Percentiles rank a stretch among this genome's conserved stretches.
Conservation (phyloP, 2,329 filamentous ascomycete genomes). For the Calonectria pseudoreteaudii region DNA sequence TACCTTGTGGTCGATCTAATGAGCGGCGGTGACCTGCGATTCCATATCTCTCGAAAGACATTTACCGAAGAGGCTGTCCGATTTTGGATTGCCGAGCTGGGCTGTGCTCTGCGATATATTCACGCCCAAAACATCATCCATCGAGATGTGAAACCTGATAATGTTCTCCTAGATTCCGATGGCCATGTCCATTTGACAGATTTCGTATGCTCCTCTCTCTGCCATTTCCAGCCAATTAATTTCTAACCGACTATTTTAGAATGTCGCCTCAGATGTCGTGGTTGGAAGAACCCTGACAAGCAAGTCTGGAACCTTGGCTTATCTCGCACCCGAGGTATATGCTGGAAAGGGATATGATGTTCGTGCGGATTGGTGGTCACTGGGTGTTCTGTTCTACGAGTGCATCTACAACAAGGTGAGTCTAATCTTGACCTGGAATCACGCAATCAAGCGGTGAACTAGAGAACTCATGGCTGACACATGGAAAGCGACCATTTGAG, state of each 20-base stretch:
- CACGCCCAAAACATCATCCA: slow-evolving; percentile 90
- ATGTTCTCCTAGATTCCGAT: slow-evolving; percentile 87
- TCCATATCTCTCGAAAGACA: slow-evolving; percentile 97
- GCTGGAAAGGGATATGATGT: slow-evolving; percentile 88
- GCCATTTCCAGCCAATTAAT: background rate
- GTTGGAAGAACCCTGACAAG: slow-evolving; percentile 87
- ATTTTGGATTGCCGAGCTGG: slow-evolving; percentile 97
- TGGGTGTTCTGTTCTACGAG: slow-evolving; percentile 98
- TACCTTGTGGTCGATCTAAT: slow-evolving; percentile 98
- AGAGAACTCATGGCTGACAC: slow-evolving; percentile 25
- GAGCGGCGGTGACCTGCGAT: slow-evolving; percentile 95
- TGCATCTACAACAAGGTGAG: slow-evolving; percentile 98
- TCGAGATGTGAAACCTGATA: slow-evolving; percentile 92
- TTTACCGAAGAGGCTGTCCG: slow-evolving; percentile 97
- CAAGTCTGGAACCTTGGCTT: slow-evolving; percentile 96
- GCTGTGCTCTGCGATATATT: slow-evolving; percentile 89
- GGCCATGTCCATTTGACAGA: slow-evolving; percentile 98
- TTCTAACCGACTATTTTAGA: slow-evolving; percentile 67
- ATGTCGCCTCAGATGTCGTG: slow-evolving; percentile 93
- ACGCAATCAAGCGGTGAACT: slow-evolving; percentile 35
- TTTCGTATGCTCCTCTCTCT: slow-evolving; percentile 74
- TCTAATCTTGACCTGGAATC: slow-evolving; percentile 39
- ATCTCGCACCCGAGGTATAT: slow-evolving; percentile 96
- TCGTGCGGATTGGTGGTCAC: slow-evolving; percentile 98
- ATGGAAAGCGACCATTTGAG: slow-evolving; percentile 85